Percentiles rank a stretch among this genome's conserved stretches.
phyloP scores from a whole-genome alignment of 495 filamentous ascomycete genomes.

The Lentithecium fluviatile region DNA sequence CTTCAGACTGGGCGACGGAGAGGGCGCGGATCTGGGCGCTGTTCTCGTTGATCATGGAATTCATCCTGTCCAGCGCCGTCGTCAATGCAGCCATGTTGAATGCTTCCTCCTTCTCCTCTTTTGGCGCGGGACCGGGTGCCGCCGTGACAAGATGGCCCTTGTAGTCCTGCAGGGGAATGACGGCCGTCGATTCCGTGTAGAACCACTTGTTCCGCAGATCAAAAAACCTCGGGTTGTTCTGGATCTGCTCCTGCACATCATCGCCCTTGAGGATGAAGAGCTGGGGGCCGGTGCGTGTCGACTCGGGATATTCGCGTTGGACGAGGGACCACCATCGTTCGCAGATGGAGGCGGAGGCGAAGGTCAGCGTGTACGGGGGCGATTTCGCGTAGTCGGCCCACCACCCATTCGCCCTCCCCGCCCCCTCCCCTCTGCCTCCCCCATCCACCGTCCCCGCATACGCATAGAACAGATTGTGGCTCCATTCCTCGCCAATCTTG shows the following conservation, averaged over 20 bases:
- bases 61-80: conserved; percentile 11
- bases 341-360: conserved; percentile 18
- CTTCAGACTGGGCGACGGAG: conserved; percentile 21
- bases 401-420: too few relatives aligned
- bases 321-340: conserved; percentile 34
- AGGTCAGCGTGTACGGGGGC: conserved; percentile 23
- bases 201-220: conserved; percentile 26
- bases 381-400: conserved; percentile 24
- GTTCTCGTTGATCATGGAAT: conserved; percentile 21
- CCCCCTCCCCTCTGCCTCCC: too few relatives aligned
- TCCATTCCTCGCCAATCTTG: not conserved
- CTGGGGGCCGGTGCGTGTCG: conserved; percentile 22
- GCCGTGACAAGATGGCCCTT: conserved; percentile 7
- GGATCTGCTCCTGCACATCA: conserved; percentile 29
- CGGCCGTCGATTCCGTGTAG: conserved; percentile 7
- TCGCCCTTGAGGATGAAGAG: conserved; percentile 34
- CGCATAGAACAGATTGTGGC: conserved; percentile 33
- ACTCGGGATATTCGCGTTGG: conserved; percentile 28
- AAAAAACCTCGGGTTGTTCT: conserved; percentile 22
- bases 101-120: not conserved
- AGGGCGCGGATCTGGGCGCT: conserved; percentile 25
- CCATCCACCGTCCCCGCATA: conserved; percentile 31
- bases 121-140: not conserved
- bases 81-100: conserved; percentile 9
- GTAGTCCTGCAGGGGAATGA: conserved; percentile 26